phyloP scores from a whole-genome alignment of 140 eudicot genomes.

The Stevia rebaudiana region DNA sequence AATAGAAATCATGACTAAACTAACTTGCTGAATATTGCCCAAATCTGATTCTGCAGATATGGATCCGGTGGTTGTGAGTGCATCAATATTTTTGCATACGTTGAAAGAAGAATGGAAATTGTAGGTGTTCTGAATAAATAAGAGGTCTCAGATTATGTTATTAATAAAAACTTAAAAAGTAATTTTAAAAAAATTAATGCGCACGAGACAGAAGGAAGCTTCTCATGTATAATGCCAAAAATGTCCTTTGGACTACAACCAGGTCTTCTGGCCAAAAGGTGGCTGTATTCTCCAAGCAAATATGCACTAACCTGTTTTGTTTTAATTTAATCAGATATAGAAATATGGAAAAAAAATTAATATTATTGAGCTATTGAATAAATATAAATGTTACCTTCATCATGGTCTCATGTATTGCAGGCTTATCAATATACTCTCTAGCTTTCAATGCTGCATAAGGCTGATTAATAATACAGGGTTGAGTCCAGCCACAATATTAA shows the following conservation, averaged over 20 bases:
- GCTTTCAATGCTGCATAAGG: constrained; percentile 98
- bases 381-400: constrained; percentile 52
- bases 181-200: constrained; percentile 9
- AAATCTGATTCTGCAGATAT: constrained; percentile 77
- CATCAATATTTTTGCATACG: constrained; percentile 95
- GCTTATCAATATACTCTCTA: constrained; percentile 91
- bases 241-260: constrained; percentile 91
- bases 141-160: not conserved
- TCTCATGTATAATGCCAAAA: constrained; percentile 77
- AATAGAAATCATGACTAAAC: constrained; percentile 23
- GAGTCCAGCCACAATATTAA: constrained; percentile 7
- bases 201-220: constrained; percentile 96
- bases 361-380: not conserved
- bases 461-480: constrained; percentile 32
- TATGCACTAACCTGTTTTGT: constrained; percentile 78
- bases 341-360: not conserved
- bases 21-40: constrained; percentile 89
- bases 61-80: constrained; percentile 86
- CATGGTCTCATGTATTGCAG: constrained; percentile 99
- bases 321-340: not conserved
- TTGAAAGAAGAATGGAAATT: constrained; percentile 78
- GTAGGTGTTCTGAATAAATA: constrained; percentile 70
- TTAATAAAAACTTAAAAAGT: constrained; percentile 7
- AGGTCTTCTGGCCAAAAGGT: constrained; percentile 89
- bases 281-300: constrained; percentile 96